Conservation (phyloP, 2,329 filamentous ascomycete genomes). For the Beauveria rudraprayagi region DNA sequence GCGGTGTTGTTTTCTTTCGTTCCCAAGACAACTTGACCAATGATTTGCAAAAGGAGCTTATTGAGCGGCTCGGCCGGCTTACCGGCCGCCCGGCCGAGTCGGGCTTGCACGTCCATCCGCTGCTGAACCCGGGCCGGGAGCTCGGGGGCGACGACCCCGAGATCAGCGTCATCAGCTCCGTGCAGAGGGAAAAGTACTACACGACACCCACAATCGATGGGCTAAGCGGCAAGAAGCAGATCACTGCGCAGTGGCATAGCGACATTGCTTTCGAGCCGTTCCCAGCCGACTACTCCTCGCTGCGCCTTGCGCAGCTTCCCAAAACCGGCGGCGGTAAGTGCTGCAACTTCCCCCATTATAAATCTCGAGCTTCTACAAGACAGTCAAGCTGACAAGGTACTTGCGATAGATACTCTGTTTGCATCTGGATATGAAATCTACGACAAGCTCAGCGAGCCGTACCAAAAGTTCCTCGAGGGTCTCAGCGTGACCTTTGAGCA, state of each 20-base stretch:
- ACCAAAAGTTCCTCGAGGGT: constrained; percentile 49
- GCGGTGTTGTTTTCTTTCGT: constrained; percentile 64
- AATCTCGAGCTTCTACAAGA: not conserved
- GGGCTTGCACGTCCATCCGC: constrained; percentile 52
- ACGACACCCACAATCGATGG: constrained; percentile 25
- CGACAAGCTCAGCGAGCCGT: constrained; percentile 50
- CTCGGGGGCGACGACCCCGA: constrained; percentile 48
- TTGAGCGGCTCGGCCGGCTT: constrained; percentile 50
- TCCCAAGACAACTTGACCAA: constrained; percentile 53
- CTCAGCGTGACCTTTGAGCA: constrained; percentile 48
- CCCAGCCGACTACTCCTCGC: constrained; percentile 54
- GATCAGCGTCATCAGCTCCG: constrained; percentile 56
- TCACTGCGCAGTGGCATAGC: constrained; percentile 46
- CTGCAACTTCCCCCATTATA: too few relatives aligned
- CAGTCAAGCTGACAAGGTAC: not conserved
- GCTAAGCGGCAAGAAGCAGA: constrained; percentile 34
- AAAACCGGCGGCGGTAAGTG: constrained; percentile 42
- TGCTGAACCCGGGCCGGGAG: constrained; percentile 45
- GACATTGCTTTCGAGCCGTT: constrained; percentile 59
- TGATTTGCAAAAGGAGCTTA: constrained; percentile 58
- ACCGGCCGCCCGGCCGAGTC: constrained; percentile 48
- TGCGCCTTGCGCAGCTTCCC: constrained; percentile 46
- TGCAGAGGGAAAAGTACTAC: constrained; percentile 45
- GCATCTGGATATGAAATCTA: constrained; percentile 61
- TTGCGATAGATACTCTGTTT: constrained; percentile 49